These are phyloP conservation scores for Alternaria burnsii DNA, from an alignment of 2,329 filamentous ascomycete species.

Conservation along the genomic window DNA sequence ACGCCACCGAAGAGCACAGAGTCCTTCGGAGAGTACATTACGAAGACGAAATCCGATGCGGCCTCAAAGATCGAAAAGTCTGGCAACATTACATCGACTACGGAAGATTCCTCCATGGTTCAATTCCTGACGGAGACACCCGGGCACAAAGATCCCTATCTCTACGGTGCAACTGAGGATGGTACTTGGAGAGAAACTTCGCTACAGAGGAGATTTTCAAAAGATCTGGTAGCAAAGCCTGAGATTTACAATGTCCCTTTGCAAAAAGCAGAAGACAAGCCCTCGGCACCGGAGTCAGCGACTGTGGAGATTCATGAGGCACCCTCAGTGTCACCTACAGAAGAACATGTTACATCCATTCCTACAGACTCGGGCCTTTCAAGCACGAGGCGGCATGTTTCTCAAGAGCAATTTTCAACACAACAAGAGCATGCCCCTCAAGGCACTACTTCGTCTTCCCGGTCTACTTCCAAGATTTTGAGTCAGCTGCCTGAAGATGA, in stretches of 20 bases:
- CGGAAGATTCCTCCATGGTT: constrained; percentile 35
- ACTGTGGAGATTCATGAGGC: not conserved
- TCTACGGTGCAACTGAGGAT: not conserved
- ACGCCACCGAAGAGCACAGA: constrained; percentile 11
- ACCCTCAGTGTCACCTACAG: not conserved
- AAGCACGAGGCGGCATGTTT: not conserved
- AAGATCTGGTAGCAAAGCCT: not conserved
- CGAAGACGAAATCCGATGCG: constrained; percentile 4
- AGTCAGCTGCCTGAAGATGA: constrained; percentile 49
- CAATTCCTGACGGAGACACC: constrained; percentile 31
- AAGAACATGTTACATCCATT: not conserved
- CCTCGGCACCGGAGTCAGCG: not conserved
- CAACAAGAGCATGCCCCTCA: not conserved
- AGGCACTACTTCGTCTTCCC: not conserved
- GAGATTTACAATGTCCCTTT: not conserved
- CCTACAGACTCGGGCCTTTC: not conserved
- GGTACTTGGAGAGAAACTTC: constrained; percentile 40
- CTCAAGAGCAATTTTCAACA: not conserved
- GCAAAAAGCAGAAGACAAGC: not conserved
- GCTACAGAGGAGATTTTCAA: constrained; percentile 21
- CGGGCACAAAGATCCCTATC: not conserved
- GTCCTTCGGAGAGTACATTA: not conserved
- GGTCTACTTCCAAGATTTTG: constrained; percentile 40
- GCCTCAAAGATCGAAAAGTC: not conserved
- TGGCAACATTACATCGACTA: constrained; percentile 13